phyloP scores from a whole-genome alignment of 83 land plant species.

The Thuja plicata region DNA sequence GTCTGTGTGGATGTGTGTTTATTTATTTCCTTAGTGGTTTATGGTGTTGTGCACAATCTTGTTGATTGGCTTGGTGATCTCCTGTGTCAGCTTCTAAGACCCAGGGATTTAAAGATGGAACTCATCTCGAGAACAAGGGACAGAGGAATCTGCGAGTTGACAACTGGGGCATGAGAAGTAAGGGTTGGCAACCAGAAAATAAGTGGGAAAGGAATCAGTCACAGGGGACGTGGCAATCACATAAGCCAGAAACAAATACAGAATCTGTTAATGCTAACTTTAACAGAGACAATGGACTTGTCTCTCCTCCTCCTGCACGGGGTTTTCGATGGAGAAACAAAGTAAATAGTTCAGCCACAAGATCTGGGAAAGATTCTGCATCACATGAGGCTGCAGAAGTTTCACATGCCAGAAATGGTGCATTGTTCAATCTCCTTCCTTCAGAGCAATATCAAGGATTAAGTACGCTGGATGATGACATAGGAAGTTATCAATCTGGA shows the following conservation, averaged over 20 bases:
- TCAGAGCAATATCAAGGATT: not conserved
- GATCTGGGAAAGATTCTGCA: not conserved
- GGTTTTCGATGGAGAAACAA: not conserved
- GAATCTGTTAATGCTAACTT: not conserved
- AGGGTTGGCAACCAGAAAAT: not conserved
- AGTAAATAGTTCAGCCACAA: not conserved
- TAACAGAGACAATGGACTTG: not conserved
- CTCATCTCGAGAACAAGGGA: not conserved
- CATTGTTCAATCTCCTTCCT: constrained; percentile 4
- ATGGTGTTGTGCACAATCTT: not conserved
- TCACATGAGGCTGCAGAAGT: not conserved
- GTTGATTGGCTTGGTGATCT: not conserved
- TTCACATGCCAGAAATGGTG: not conserved
- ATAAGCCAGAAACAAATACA: not conserved
- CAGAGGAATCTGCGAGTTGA: not conserved
- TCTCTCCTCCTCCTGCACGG: not conserved
- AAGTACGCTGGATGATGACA: not conserved
- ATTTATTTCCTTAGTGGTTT: not conserved
- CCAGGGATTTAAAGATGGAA: not conserved
- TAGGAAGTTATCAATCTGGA: not conserved
- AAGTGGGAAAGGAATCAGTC: not conserved
- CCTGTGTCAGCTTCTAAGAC: not conserved
- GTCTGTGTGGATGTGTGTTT: not conserved
- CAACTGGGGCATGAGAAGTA: not conserved
- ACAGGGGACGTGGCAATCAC: not conserved